These are phyloP conservation scores for Aaosphaeria arxii DNA, from an alignment of 2,329 filamentous ascomycete species.

Conservation along the genomic window DNA sequence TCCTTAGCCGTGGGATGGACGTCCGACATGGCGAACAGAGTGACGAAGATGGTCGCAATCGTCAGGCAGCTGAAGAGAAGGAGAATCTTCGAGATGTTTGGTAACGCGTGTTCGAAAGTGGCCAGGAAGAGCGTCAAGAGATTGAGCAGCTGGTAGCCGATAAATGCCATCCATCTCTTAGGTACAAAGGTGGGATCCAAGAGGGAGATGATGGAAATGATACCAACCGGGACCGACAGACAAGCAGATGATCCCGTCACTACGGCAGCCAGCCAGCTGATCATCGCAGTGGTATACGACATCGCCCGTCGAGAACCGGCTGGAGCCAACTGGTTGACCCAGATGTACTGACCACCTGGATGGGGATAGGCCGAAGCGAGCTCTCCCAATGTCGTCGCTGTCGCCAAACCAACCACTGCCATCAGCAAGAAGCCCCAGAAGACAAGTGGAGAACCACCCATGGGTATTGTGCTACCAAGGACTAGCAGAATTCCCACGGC, in stretches of 20 bases:
- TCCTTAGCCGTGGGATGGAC: conserved; percentile 33
- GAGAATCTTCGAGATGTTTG: too few relatives aligned
- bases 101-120: too few relatives aligned
- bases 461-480: not conserved
- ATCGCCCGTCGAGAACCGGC: not conserved
- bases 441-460: not conserved
- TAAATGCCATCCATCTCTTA: too few relatives aligned
- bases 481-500: not conserved
- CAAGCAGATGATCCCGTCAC: not conserved
- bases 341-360: not conserved
- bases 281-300: not conserved
- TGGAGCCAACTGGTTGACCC: not conserved
- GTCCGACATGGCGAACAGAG: conserved; percentile 51
- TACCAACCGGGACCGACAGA: too few relatives aligned
- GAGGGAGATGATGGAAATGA: too few relatives aligned
- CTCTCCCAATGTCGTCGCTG: not conserved
- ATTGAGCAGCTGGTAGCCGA: too few relatives aligned
- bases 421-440: not conserved
- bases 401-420: not conserved
- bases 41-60: conserved; percentile 32
- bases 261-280: not conserved
- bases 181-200: too few relatives aligned
- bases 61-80: too few relatives aligned
- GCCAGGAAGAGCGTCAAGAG: too few relatives aligned
- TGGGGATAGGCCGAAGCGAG: not conserved